These are phyloP conservation scores for Vigna nakashimae DNA, from an alignment of 306 rosid genomes.

Conservation along the genomic window DNA sequence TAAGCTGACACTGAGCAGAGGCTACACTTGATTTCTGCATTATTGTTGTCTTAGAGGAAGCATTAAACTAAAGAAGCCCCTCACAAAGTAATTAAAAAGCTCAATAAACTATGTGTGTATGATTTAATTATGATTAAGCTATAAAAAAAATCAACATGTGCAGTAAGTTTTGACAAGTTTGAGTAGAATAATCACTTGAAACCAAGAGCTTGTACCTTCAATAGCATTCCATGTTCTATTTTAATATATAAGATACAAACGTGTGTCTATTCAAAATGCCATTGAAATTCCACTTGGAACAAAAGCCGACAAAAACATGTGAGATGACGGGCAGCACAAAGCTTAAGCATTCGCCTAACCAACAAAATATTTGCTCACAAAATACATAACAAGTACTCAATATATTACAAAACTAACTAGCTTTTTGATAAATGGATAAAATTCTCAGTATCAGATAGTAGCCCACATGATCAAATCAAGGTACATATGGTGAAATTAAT, in stretches of 20 bases:
- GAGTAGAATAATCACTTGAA: slow-evolving; percentile 35
- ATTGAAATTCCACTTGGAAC: slow-evolving; percentile 44
- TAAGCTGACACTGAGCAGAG: slow-evolving; percentile 33
- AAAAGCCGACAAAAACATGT: slow-evolving; percentile 65
- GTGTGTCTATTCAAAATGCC: slow-evolving; percentile 36
- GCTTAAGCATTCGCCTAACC: slow-evolving; percentile 61
- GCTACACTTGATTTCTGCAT: slow-evolving; percentile 42
- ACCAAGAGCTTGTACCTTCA: slow-evolving; percentile 40
- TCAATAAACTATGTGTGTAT: slow-evolving; percentile 31
- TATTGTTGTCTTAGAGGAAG: slow-evolving; percentile 38
- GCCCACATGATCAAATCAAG: slow-evolving; percentile 58
- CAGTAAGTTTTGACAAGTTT: slow-evolving; percentile 38
- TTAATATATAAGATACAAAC: slow-evolving; percentile 33
- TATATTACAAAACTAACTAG: slow-evolving; percentile 30
- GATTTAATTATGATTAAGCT: not conserved
- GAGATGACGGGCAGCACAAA: slow-evolving; percentile 60
- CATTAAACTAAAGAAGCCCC: slow-evolving; percentile 28
- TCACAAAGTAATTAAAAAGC: slow-evolving; percentile 22
- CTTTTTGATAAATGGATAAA: slow-evolving; percentile 52
- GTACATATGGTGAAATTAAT: slow-evolving; percentile 42
- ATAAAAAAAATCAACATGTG: slow-evolving; percentile 35
- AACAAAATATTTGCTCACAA: slow-evolving; percentile 41
- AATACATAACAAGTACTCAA: not conserved
- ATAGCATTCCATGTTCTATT: slow-evolving; percentile 24
- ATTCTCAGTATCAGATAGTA: slow-evolving; percentile 52